Evolutionary conservation across 805 yeast species (phyloP).

Genomic region (Candida nanaspora): DNA sequence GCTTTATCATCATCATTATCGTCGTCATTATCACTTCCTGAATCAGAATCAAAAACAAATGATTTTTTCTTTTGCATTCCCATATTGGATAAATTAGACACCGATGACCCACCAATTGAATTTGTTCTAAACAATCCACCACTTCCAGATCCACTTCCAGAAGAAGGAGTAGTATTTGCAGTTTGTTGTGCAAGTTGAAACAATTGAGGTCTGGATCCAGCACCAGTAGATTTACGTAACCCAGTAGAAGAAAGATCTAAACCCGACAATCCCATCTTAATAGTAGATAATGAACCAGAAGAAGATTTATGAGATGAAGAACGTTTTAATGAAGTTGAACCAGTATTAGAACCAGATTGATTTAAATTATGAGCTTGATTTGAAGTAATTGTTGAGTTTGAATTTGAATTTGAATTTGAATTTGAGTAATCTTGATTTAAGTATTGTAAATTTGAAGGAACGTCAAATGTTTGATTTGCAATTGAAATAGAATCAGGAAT

Average conservation of each 20-base stretch:
- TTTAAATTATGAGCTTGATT: too few relatives aligned
- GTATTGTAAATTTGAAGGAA: neutral
- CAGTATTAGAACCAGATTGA: too few relatives aligned
- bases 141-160: neutral
- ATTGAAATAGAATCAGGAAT: neutral
- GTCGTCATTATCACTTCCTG: constrained; percentile 19
- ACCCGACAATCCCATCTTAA: constrained; percentile 25
- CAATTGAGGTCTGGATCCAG: constrained; percentile 24
- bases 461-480: neutral
- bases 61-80: constrained; percentile 11
- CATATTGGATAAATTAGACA: constrained; percentile 17
- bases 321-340: neutral
- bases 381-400: neutral
- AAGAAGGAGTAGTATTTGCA: too few relatives aligned
- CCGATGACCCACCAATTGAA: constrained; percentile 22
- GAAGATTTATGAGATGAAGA: neutral
- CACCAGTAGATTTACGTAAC: constrained; percentile 19
- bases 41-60: constrained; percentile 26
- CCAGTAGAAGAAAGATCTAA: constrained; percentile 23
- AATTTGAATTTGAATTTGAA: constrained; percentile 6
- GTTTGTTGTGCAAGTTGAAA: constrained; percentile 13
- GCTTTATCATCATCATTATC: constrained; percentile 19
- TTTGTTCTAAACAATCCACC: constrained; percentile 1
- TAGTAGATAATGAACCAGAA: constrained; percentile 14
- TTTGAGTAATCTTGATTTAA: constrained; percentile 1